These are phyloP conservation scores for Diddensiella transvaalensis DNA, from an alignment of 805 yeast genomes.

Conservation along the genomic window DNA sequence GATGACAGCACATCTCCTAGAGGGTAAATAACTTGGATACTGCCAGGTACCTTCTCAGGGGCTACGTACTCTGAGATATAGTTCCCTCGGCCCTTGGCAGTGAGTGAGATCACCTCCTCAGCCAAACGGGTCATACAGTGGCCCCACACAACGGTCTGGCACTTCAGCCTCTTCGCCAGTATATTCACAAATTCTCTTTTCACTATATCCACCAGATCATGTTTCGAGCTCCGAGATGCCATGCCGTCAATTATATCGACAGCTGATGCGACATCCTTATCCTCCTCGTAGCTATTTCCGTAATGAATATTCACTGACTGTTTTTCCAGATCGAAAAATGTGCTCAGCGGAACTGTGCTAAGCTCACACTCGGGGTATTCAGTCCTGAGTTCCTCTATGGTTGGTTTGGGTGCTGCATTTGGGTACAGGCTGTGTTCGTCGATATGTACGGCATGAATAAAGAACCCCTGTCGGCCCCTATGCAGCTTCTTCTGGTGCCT, in stretches of 20 bases:
- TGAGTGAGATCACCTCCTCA: slow-evolving; percentile 68
- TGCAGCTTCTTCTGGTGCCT: slow-evolving; percentile 60
- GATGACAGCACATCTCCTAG: slow-evolving; percentile 67
- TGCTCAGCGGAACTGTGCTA: slow-evolving; percentile 4
- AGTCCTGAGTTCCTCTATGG: slow-evolving; percentile 23
- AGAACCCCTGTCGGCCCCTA: slow-evolving; percentile 67
- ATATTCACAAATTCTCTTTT: slow-evolving; percentile 40
- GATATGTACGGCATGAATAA: slow-evolving; percentile 49
- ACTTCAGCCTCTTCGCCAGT: slow-evolving; percentile 38
- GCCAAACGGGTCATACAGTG: slow-evolving; percentile 83
- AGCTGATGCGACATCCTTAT: neutral
- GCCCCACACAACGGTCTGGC: slow-evolving; percentile 64
- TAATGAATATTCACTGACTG: slow-evolving; percentile 2
- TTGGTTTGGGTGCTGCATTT: slow-evolving; percentile 7
- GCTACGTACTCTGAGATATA: slow-evolving; percentile 43
- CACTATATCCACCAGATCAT: slow-evolving; percentile 13
- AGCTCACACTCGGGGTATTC: slow-evolving; percentile 31
- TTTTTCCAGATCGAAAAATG: slow-evolving; percentile 6
- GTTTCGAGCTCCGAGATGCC: slow-evolving; percentile 22
- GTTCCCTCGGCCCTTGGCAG: slow-evolving; percentile 85
- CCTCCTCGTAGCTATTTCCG: neutral
- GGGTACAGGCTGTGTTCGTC: slow-evolving; percentile 27
- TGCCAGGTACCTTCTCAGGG: slow-evolving; percentile 9
- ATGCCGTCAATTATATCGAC: slow-evolving; percentile 13
- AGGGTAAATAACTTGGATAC: slow-evolving; percentile 58